Evolutionary conservation across 2,329 filamentous ascomycete genomes (phyloP).

Genomic region (Paracorniculantispora psalliotae): DNA sequence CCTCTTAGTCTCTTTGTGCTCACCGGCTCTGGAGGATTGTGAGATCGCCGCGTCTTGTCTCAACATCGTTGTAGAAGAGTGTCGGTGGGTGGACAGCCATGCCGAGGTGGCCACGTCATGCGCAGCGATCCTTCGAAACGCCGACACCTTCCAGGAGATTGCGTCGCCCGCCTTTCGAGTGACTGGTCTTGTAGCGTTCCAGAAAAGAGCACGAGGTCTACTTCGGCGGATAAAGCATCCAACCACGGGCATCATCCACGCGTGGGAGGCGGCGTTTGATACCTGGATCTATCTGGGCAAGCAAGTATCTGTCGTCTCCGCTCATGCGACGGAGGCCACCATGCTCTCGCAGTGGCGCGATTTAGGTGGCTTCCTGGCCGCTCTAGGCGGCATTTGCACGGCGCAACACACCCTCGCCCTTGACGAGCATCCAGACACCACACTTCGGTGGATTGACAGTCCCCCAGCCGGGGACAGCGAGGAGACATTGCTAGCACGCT

Average conservation of each 20-base stretch:
- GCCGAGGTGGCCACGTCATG: conserved; percentile 46
- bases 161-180: conserved; percentile 60
- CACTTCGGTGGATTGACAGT: conserved; percentile 61
- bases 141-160: conserved; percentile 56
- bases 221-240: conserved; percentile 57
- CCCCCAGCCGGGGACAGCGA: conserved; percentile 54
- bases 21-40: conserved; percentile 60
- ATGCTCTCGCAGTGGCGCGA: conserved; percentile 62
- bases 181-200: conserved; percentile 64
- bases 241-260: conserved; percentile 60
- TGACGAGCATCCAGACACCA: conserved; percentile 53
- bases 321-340: conserved; percentile 50
- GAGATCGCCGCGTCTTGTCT: conserved; percentile 60
- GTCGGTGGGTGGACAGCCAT: conserved; percentile 47
- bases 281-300: conserved; percentile 61
- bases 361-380: conserved; percentile 63
- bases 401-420: conserved; percentile 52
- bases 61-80: conserved; percentile 58
- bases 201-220: conserved; percentile 58
- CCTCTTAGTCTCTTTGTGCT: conserved; percentile 60
- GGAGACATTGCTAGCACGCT: conserved; percentile 55
- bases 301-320: conserved; percentile 51
- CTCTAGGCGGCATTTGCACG: conserved; percentile 60
- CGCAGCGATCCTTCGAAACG: conserved; percentile 53
- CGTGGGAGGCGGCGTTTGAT: conserved; percentile 63